Base-by-base conservation (phyloP, 2,329 filamentous ascomycete species). In the Epichloe aotearoae region DNA sequence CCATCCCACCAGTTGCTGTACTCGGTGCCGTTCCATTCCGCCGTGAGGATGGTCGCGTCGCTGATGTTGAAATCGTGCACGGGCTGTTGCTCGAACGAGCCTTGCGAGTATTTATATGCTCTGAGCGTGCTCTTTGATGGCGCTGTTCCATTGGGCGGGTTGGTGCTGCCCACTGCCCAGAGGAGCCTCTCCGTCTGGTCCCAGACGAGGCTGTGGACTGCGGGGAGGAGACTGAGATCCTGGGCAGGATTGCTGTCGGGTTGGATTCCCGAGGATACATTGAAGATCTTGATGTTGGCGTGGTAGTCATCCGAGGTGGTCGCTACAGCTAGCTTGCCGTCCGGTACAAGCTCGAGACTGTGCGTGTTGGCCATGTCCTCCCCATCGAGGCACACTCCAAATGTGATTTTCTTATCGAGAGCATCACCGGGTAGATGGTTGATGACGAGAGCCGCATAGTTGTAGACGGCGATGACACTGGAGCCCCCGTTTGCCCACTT, bases 1-100 rank as follows among this genome's bases (percentile, higher is more conserved):
- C 49, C 49, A 30, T 51, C 44, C 49, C 49, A 51, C 49, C 49
- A 50, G 34, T 3, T 7, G 33, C 33, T 40, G 26, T 46, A 46
- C 30, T 46, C 30, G n/a, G 43, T 42, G 15, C 17, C 17, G 38
- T 8, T 19, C 49, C 49, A 50, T 42, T 50, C 49, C 15, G 49
- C 37, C 11, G 43, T 41, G 43, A 50, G 49, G 5, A 12, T 37
- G 4, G 15, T 26, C 8, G 49, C 20, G 5, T 15, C 10, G 38
- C 23, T 40, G 14, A 50, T 40, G 19, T 30, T 41, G 17, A 19
- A 26, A 15, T 39, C 10, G 6, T 37, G 17, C 12, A 40, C 43
- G 11, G 38, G 14, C n/a, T 33, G 6, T 26, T 19, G 5, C 34
- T 40, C 10, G 10, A 50, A 47, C 26, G 6, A 34, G n/a, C 49